Base-by-base conservation (phyloP, 805 yeast species). In the Jamesozyma spencerorum region DNA sequence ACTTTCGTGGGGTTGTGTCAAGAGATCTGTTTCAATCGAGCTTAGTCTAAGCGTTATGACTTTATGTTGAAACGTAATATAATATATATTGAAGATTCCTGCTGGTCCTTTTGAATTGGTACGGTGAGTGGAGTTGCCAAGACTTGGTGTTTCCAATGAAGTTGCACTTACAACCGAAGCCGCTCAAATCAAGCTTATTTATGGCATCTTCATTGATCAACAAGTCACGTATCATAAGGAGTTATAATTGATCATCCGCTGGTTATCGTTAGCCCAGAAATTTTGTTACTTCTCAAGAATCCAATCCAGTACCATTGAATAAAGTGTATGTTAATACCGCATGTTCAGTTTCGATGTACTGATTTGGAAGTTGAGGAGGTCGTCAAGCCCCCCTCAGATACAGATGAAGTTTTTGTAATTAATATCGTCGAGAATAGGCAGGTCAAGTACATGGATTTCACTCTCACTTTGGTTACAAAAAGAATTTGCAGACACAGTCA, bases 281-380 rank as follows among this genome's bases (percentile, higher is more conserved):
- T 33, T 19, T 18, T 14, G 6, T 13, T 12, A 8, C 27, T 33
- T 5, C 15, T 33, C 5, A 7, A 12, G 27, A n/a, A n/a, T n/a
- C n/a, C n/a, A 10, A 8, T 12, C 14, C 11, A 6, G 27, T 5
- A 12, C 27, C 26, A 33, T 29, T 14, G 6, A 14, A 5, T 29
- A 29, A 29, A 17, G 34, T 31, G 17, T 31, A 6, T 12, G 26
- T 18, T 33, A 24, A n/a, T n/a, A 24, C 27, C 11, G 27, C 11
- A 8, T 24, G 27, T 24, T 11, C 31, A 17, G 27, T 31, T 38
- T 38, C 34, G 49, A 29, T 42, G 40, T 57, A 67, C 43, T 31
- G 17, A 31, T 19, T 15, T 17, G n/a, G 34, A 15, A 6, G 17
- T 5, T 19, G 18, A 31, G 8, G 34, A 15, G 18, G 17, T 17